Conservation (phyloP, 495 filamentous ascomycete genomes). For the Friedmanniomyces simplex region DNA sequence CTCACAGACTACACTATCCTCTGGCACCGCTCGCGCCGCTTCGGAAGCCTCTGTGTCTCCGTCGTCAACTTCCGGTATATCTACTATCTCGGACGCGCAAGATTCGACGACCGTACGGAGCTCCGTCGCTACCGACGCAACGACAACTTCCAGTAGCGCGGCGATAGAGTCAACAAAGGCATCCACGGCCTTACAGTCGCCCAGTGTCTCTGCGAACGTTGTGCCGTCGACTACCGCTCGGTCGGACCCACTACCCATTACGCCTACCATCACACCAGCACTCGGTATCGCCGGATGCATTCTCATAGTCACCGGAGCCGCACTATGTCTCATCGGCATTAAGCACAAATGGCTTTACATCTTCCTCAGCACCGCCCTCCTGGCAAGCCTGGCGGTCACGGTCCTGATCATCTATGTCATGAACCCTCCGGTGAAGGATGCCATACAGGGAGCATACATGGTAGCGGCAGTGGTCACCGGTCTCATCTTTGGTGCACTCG, state of each 20-base stretch:
- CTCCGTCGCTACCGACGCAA: neutral
- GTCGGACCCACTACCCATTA: conserved; percentile 50
- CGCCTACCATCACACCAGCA: conserved; percentile 67
- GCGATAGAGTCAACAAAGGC: neutral
- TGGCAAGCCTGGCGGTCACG: conserved; percentile 61
- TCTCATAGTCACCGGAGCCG: conserved; percentile 55
- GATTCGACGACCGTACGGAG: neutral
- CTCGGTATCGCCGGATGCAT: conserved; percentile 69
- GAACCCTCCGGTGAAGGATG: conserved; percentile 64
- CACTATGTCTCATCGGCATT: conserved; percentile 70
- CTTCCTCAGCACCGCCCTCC: conserved; percentile 66
- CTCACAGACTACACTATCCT: no score
- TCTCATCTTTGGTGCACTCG: conserved; percentile 60
- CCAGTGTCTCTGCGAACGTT: neutral
- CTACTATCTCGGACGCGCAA: neutral
- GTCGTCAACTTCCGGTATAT: neutral
- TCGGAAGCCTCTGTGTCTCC: neutral
- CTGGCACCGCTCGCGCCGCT: no score
- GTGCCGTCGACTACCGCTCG: conserved; percentile 1
- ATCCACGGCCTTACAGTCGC: neutral
- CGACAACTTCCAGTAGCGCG: neutral
- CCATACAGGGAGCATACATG: conserved; percentile 79
- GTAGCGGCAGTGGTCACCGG: conserved; percentile 71
- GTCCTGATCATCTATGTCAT: conserved; percentile 86
- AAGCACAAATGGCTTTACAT: conserved; percentile 74